Evolutionary conservation across 768 basidiomycete species (phyloP), one percentile per base, ranked within the genome.

Genomic region (Russula sp.): DNA sequence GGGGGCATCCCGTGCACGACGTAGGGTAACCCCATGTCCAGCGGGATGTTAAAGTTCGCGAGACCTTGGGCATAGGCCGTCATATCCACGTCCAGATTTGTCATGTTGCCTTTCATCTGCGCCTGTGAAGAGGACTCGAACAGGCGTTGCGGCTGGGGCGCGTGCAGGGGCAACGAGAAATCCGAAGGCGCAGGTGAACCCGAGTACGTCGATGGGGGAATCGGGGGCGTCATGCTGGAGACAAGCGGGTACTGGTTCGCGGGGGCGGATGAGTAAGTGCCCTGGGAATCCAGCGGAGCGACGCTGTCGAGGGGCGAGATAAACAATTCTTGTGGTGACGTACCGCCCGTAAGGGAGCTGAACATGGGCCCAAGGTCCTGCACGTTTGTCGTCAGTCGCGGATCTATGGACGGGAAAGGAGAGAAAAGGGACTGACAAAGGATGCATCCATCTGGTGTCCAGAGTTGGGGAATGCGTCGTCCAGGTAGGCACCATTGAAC

Each of bases 231-330:
- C 44, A 55, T 9, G 40, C 37, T 47, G 14, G 64, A 39, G n/a
- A 56, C 2, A 14, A 51, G 51, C 13, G 58, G 5, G 18, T 56
- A 66, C 39, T 22, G 10, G 11, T 56, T 50, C 35, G 22, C 3
- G 0, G 42, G 31, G 9, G 35, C 56, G 0, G 60, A 45, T 2
- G 37, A 22, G 35, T 50, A 40, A 14, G 55, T 22, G 18, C 16
- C 39, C 22, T 55, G 57, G 11, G 55, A 32, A n/a, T 63, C 65
- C 34, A 44, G 32, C 1, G 52, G 1, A 1, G 35, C 18, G 1
- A 63, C 37, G 32, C 48, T 62, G 58, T 68, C 67, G 14, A 68
- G 52, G 1, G 67, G 67, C 31, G 67, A 68, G 40, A 66, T 68
- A 13, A 58, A 57, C 44, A 66, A 13, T 20, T 67, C 65, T 8